A percentile compares a stretch with the other conserved stretches of the same genome.
Evolutionary conservation across 805 yeast genomes (phyloP).

Genomic region (Kockiozyma suomiensis): DNA sequence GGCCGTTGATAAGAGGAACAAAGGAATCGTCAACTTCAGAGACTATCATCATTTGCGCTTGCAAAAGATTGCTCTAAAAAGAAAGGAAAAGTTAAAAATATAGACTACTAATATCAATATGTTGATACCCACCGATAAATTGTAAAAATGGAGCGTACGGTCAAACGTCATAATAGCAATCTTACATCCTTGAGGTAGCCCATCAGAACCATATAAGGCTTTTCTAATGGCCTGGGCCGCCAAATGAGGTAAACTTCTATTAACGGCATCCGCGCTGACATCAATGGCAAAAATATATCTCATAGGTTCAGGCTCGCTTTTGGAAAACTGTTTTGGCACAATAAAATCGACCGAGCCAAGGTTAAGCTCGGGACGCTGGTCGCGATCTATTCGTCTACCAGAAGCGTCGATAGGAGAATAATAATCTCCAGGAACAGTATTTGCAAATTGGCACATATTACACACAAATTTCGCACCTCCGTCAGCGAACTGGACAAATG

Average conservation of each 20-base stretch:
- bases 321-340: slow-evolving; percentile 74
- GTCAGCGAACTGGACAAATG: slow-evolving; percentile 68
- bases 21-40: slow-evolving; percentile 77
- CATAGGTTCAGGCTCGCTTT: slow-evolving; percentile 51
- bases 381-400: slow-evolving; percentile 65
- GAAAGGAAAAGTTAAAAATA: not conserved
- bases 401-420: slow-evolving; percentile 60
- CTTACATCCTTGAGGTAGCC: slow-evolving; percentile 50
- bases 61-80: slow-evolving; percentile 46
- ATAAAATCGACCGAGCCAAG: slow-evolving; percentile 83
- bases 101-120: not conserved
- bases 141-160: slow-evolving; percentile 69
- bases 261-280: slow-evolving; percentile 59
- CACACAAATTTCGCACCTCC: slow-evolving; percentile 70
- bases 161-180: slow-evolving; percentile 79
- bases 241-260: slow-evolving; percentile 62
- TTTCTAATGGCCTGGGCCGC: slow-evolving; percentile 71
- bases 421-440: slow-evolving; percentile 68
- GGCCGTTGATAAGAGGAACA: slow-evolving; percentile 74
- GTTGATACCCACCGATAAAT: slow-evolving; percentile 52
- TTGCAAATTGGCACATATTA: slow-evolving; percentile 82
- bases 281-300: slow-evolving; percentile 77
- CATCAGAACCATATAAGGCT: slow-evolving; percentile 48
- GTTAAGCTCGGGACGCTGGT: slow-evolving; percentile 71
- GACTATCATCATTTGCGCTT: slow-evolving; percentile 61